A percentile compares a stretch with the other conserved stretches of the same genome.
These are phyloP conservation scores for Penicillium corylophilum DNA, from an alignment of 2,329 filamentous ascomycete genomes.

Conservation along the genomic window DNA sequence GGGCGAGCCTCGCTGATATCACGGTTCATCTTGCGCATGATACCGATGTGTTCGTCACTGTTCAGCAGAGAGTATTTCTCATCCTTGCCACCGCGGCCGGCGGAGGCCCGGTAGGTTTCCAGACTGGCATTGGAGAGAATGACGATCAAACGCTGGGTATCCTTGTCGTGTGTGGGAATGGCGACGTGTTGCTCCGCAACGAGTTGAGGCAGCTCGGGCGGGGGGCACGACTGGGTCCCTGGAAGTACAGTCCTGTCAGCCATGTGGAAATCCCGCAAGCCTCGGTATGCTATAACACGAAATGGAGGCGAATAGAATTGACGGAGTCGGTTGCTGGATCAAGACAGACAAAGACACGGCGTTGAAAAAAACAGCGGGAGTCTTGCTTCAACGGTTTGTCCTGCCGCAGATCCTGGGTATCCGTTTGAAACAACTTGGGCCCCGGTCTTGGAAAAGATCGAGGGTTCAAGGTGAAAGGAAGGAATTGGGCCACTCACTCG, in stretches of 20 bases:
- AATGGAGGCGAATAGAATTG: background rate
- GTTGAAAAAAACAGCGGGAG: background rate
- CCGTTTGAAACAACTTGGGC: background rate
- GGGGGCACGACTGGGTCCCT: conserved; percentile 94
- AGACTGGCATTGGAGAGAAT: conserved; percentile 96
- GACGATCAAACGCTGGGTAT: conserved; percentile 87
- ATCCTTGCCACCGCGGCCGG: conserved; percentile 65
- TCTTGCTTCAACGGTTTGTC: background rate
- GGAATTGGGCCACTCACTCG: conserved; percentile 33
- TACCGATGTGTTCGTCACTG: conserved; percentile 97
- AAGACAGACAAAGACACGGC: background rate
- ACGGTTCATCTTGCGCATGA: conserved; percentile 99
- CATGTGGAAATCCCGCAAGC: conserved; percentile 12
- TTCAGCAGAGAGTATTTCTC: conserved; percentile 98
- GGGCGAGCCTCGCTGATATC: conserved; percentile 97
- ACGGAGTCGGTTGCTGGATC: background rate
- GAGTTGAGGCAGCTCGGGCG: conserved; percentile 83
- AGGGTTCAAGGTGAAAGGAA: background rate
- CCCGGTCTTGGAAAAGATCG: background rate
- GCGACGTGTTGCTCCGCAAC: conserved; percentile 89
- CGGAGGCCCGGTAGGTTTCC: conserved; percentile 92
- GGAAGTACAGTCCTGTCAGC: conserved; percentile 30
- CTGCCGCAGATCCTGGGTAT: background rate
- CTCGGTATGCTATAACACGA: background rate
- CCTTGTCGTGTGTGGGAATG: conserved; percentile 82